Conservation (phyloP, 805 yeast genomes). For the Clavispora carvajalis region DNA sequence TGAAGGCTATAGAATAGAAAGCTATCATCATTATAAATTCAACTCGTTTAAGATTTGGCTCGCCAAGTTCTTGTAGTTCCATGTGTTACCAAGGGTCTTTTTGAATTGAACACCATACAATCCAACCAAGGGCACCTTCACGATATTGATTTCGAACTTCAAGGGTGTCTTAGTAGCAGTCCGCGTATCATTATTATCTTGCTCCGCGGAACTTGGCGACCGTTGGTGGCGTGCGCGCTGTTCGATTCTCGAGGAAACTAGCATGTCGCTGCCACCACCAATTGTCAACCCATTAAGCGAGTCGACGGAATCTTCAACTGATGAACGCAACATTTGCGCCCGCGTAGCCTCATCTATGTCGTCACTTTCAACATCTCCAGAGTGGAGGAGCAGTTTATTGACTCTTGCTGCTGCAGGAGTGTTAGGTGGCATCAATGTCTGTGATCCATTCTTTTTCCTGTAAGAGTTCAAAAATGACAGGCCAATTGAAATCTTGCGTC, state of each 20-base stretch:
- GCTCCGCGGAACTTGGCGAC: conserved; percentile 20
- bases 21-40: conserved; percentile 38
- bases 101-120: conserved; percentile 93
- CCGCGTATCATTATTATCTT: conserved; percentile 5
- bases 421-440: conserved; percentile 42
- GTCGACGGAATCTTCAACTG: conserved; percentile 56
- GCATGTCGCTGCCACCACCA: conserved; percentile 56
- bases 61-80: conserved; percentile 91
- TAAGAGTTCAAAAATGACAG: conserved; percentile 45
- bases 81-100: conserved; percentile 87
- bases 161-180: conserved; percentile 46
- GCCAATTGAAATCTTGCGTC: conserved; percentile 62
- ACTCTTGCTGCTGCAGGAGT: conserved; percentile 50
- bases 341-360: conserved; percentile 26
- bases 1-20: background rate
- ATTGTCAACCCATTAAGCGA: conserved; percentile 47
- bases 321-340: conserved; percentile 19
- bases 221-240: conserved; percentile 39
- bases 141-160: conserved; percentile 86
- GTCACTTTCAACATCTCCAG: conserved; percentile 23
- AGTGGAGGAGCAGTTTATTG: conserved; percentile 23
- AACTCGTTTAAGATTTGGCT: conserved; percentile 73
- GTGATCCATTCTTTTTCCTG: conserved; percentile 45
- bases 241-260: conserved; percentile 53
- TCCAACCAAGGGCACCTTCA: conserved; percentile 85